Evolutionary conservation across 805 yeast genomes (phyloP).

Genomic region (Teunomyces cretensis): DNA sequence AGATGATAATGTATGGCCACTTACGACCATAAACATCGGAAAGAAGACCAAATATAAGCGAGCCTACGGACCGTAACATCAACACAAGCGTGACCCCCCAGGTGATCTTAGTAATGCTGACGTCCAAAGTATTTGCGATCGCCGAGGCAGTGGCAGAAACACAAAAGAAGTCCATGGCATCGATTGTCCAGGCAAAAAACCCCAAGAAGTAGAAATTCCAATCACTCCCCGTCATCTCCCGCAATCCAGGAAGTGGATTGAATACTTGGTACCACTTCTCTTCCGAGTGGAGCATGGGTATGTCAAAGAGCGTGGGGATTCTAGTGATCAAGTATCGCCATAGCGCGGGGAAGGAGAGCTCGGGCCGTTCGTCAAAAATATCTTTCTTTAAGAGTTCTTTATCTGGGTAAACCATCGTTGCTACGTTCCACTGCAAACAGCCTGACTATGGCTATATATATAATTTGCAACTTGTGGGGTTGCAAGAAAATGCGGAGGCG

Average conservation of each 20-base stretch:
- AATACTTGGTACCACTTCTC: slow-evolving; percentile 4
- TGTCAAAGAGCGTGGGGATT: slow-evolving; percentile 17
- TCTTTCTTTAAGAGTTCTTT: too few relatives aligned
- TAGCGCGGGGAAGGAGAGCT: too few relatives aligned
- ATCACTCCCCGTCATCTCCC: slow-evolving; percentile 10
- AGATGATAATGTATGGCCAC: slow-evolving; percentile 21
- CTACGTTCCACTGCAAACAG: too few relatives aligned
- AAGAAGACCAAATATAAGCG: slow-evolving; percentile 21
- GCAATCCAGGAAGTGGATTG: slow-evolving; percentile 14
- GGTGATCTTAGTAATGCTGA: slow-evolving; percentile 17
- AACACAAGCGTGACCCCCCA: slow-evolving; percentile 28
- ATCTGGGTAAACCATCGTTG: too few relatives aligned
- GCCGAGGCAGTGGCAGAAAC: slow-evolving; percentile 19
- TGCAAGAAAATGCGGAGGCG: too few relatives aligned
- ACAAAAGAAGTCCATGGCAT: slow-evolving; percentile 24
- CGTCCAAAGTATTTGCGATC: slow-evolving; percentile 18
- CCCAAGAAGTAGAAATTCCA: slow-evolving; percentile 22
- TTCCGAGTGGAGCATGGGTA: slow-evolving; percentile 10
- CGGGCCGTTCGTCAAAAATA: too few relatives aligned
- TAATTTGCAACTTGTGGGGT: too few relatives aligned
- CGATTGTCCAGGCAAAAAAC: slow-evolving; percentile 25
- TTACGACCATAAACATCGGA: slow-evolving; percentile 25
- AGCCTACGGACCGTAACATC: slow-evolving; percentile 27
- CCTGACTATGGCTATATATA: too few relatives aligned
- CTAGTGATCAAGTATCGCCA: slow-evolving; percentile 12